Percentiles rank a stretch among this genome's conserved stretches.
These are phyloP conservation scores for Fragosphaeria purpurea DNA, from an alignment of 2,329 filamentous ascomycete species.

Conservation along the genomic window DNA sequence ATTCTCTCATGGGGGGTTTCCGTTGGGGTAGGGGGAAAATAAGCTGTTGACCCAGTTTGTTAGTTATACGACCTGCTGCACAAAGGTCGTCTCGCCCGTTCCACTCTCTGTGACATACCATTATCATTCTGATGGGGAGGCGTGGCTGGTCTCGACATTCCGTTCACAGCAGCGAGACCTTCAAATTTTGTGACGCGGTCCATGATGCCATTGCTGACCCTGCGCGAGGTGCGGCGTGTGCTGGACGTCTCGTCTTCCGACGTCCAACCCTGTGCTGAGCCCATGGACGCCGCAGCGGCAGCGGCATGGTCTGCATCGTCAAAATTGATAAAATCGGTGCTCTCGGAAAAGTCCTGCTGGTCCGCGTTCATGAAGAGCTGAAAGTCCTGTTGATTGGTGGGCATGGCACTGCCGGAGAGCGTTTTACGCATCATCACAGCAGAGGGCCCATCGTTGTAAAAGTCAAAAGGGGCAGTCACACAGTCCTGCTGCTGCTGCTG, in stretches of 20 bases:
- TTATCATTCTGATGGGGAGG: constrained; percentile 50
- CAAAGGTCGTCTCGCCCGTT: too few relatives aligned
- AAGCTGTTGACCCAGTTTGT: constrained; percentile 30
- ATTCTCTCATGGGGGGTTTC: constrained; percentile 48
- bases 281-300: constrained; percentile 17
- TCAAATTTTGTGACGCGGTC: constrained; percentile 52
- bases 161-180: constrained; percentile 35
- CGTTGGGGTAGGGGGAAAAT: constrained; percentile 57
- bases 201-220: constrained; percentile 52
- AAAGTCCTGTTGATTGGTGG: constrained; percentile 33
- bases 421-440: constrained; percentile 38
- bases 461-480: constrained; percentile 37
- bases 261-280: constrained; percentile 35
- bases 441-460: constrained; percentile 30
- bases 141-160: constrained; percentile 45
- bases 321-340: constrained; percentile 38
- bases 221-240: constrained; percentile 32
- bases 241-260: constrained; percentile 38
- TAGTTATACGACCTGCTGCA: too few relatives aligned
- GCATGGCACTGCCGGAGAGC: constrained; percentile 10
- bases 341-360: constrained; percentile 33
- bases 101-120: constrained; percentile 35
- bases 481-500: constrained; percentile 15
- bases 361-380: constrained; percentile 36
- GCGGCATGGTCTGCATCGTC: constrained; percentile 22